phyloP scores from a whole-genome alignment of 2,329 filamentous ascomycete species.

The Fusarium chaquense region DNA sequence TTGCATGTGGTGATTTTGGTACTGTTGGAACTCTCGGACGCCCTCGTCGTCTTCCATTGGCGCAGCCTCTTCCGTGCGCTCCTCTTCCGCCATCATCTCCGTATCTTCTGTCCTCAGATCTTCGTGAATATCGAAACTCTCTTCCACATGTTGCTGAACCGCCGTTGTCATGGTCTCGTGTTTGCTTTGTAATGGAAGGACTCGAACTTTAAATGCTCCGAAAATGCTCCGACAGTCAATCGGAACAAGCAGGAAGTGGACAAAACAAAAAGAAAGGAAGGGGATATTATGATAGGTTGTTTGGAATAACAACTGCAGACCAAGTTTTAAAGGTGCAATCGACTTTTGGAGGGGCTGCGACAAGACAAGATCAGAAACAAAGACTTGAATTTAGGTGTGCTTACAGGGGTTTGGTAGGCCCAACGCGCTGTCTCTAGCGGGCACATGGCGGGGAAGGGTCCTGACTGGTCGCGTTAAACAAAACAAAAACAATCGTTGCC shows the following conservation, averaged over 20 bases:
- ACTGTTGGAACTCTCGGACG: slow-evolving; percentile 45
- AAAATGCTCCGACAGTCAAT: background rate
- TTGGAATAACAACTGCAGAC: slow-evolving; percentile 11
- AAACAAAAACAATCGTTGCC: slow-evolving; percentile 53
- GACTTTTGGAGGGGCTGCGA: slow-evolving; percentile 42
- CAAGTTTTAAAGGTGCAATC: slow-evolving; percentile 15
- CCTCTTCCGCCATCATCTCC: slow-evolving; percentile 62
- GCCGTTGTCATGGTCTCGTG: slow-evolving; percentile 41
- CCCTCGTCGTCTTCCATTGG: slow-evolving; percentile 42
- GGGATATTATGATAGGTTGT: slow-evolving; percentile 8
- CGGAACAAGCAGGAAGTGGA: background rate
- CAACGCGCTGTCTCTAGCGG: slow-evolving; percentile 44
- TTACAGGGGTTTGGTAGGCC: slow-evolving; percentile 43
- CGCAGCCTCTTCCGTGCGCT: slow-evolving; percentile 46
- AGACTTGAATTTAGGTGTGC: slow-evolving; percentile 12
- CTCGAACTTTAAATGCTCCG: background rate
- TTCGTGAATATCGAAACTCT: slow-evolving; percentile 63
- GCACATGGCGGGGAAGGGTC: slow-evolving; percentile 40
- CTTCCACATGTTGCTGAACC: slow-evolving; percentile 48
- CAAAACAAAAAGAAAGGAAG: slow-evolving; percentile 14
- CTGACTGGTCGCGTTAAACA: slow-evolving; percentile 47
- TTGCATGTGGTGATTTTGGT: slow-evolving; percentile 35
- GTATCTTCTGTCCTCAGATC: slow-evolving; percentile 64
- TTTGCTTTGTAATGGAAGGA: slow-evolving; percentile 15
- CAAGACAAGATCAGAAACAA: slow-evolving; percentile 19